Evolutionary conservation across 2,329 filamentous ascomycete species (phyloP).

Genomic region (Dactylonectria estremocensis): DNA sequence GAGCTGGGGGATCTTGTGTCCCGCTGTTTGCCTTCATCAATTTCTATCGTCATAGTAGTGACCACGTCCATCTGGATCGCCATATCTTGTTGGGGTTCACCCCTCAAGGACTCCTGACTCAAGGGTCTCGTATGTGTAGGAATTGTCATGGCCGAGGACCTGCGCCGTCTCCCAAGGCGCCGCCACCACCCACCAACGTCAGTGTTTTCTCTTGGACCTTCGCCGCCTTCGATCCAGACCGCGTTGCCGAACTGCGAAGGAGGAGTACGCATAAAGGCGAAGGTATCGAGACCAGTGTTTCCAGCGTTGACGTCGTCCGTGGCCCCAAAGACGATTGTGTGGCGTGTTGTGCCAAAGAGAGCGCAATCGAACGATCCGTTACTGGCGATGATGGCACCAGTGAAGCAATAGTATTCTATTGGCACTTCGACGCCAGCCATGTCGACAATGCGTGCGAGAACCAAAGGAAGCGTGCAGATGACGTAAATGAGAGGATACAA

Average conservation of each 20-base stretch:
- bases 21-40: constrained; percentile 46
- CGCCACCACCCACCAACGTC: constrained; percentile 47
- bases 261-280: constrained; percentile 64
- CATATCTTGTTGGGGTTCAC: constrained; percentile 38
- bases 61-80: constrained; percentile 61
- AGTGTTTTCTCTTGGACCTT: constrained; percentile 14
- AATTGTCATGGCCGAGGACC: constrained; percentile 14
- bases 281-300: constrained; percentile 66
- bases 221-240: constrained; percentile 52
- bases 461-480: constrained; percentile 76
- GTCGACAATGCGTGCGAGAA: constrained; percentile 73
- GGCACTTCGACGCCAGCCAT: constrained; percentile 69
- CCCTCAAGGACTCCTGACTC: constrained; percentile 51
- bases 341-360: constrained; percentile 66
- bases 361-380: constrained; percentile 70
- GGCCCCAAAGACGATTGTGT: constrained; percentile 63
- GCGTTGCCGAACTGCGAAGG: constrained; percentile 58
- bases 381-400: constrained; percentile 70
- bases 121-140: constrained; percentile 30
- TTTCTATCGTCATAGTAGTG: constrained; percentile 57
- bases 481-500: constrained; percentile 79
- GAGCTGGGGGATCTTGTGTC: constrained; percentile 41
- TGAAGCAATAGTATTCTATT: constrained; percentile 70
- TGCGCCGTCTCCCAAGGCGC: constrained; percentile 31
- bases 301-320: constrained; percentile 54